These are phyloP conservation scores for Lindgomyces ingoldianus DNA, from an alignment of 495 filamentous ascomycete genomes.

Conservation along the genomic window DNA sequence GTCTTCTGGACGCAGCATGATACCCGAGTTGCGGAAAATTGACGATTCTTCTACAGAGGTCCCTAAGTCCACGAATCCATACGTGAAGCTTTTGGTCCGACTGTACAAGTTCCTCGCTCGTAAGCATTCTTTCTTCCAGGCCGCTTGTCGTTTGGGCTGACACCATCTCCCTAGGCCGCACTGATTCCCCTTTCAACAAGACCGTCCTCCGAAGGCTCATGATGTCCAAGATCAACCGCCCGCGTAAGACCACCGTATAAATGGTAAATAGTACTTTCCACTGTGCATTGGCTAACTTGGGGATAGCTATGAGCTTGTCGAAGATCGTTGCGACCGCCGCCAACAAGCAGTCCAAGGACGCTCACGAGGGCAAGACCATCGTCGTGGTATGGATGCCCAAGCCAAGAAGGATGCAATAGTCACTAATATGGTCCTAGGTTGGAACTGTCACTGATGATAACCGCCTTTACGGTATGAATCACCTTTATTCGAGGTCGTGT, in stretches of 20 bases:
- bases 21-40: conserved; percentile 17
- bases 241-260: conserved; percentile 49
- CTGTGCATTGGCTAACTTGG: not conserved
- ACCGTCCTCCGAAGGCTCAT: conserved; percentile 93
- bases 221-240: conserved; percentile 96
- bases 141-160: conserved; percentile 10
- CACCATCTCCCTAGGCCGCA: conserved; percentile 67
- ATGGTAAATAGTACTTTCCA: not conserved
- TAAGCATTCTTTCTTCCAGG: conserved; percentile 55
- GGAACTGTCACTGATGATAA: conserved; percentile 97
- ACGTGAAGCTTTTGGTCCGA: conserved; percentile 96
- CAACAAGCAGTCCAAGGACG: conserved; percentile 58
- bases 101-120: conserved; percentile 97
- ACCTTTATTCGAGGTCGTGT: not conserved
- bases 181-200: conserved; percentile 96
- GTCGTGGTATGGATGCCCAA: conserved; percentile 57
- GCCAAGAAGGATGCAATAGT: too few species aligned
- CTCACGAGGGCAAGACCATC: conserved; percentile 82
- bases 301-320: conserved; percentile 74
- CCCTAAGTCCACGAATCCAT: conserved; percentile 96
- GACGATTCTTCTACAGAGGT: conserved; percentile 51
- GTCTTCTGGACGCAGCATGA: conserved; percentile 36
- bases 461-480: conserved; percentile 45
- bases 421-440: conserved; percentile 43
- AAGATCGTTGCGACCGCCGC: conserved; percentile 73